phyloP scores from a whole-genome alignment of 805 yeast species.

The Lachancea meyersii region DNA sequence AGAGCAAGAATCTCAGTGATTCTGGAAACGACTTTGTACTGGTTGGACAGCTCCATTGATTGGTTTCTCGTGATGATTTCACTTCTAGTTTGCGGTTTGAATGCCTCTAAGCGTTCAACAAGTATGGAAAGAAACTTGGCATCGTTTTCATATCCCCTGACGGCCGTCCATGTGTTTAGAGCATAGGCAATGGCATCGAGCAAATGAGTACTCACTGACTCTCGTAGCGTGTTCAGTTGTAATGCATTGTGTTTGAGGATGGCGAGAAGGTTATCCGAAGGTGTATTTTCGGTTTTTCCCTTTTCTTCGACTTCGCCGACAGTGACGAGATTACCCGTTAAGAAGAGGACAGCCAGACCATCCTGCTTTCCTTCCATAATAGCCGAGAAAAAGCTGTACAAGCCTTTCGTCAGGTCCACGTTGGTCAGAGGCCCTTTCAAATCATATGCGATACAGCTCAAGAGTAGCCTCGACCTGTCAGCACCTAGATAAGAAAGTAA shows the following conservation, averaged over 20 bases:
- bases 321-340: constrained; percentile 46
- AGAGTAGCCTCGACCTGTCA: constrained; percentile 51
- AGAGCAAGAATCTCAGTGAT: constrained; percentile 72
- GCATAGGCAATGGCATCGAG: constrained; percentile 71
- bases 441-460: constrained; percentile 55
- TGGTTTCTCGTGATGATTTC: constrained; percentile 14
- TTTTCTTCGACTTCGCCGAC: constrained; percentile 15
- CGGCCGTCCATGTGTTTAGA: constrained; percentile 70
- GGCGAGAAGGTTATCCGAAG: constrained; percentile 41
- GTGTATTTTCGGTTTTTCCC: constrained; percentile 13
- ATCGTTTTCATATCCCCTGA: constrained; percentile 48
- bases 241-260: constrained; percentile 51
- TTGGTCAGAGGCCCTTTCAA: constrained; percentile 52
- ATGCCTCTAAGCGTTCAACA: constrained; percentile 35
- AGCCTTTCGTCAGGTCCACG: constrained; percentile 44
- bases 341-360: constrained; percentile 64
- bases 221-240: constrained; percentile 49
- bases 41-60: constrained; percentile 42
- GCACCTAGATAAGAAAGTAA: constrained; percentile 73
- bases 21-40: constrained; percentile 54
- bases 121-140: constrained; percentile 31
- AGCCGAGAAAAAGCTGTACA: constrained; percentile 61
- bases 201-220: constrained; percentile 57
- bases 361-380: constrained; percentile 69
- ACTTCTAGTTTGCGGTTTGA: constrained; percentile 16